Conservation (phyloP, 352 stramenopile species). For the Phytophthora sp. region DNA sequence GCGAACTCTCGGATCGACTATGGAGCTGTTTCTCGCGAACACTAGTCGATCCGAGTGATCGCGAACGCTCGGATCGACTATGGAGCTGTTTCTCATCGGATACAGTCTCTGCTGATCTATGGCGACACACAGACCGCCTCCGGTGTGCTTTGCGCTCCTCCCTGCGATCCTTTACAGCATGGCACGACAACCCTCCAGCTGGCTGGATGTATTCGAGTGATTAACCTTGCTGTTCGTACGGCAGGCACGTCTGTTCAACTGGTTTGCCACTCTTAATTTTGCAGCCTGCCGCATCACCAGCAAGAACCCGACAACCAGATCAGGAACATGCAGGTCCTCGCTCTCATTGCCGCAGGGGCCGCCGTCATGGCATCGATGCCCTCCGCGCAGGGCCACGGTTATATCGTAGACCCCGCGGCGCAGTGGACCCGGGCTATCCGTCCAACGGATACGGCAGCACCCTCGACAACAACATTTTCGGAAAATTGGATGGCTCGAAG, state of each 20-base stretch:
- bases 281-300: slow-evolving; percentile 1
- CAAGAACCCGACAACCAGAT: not conserved
- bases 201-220: not conserved
- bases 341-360: slow-evolving; percentile 32
- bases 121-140: no score
- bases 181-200: slow-evolving; percentile 1
- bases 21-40: no score
- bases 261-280: slow-evolving; percentile 28
- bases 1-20: no score
- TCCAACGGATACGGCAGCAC: slow-evolving; percentile 57
- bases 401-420: slow-evolving; percentile 53
- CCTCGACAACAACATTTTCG: slow-evolving; percentile 48
- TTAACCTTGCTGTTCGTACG: not conserved
- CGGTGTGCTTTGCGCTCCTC: slow-evolving; percentile 8
- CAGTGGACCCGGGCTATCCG: slow-evolving; percentile 43
- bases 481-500: slow-evolving; percentile 35
- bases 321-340: slow-evolving; percentile 34
- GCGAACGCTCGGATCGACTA: no score
- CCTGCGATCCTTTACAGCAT: slow-evolving; percentile 8
- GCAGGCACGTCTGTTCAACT: not conserved
- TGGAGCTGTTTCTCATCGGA: no score
- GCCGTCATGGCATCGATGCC: slow-evolving; percentile 22
- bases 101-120: no score
- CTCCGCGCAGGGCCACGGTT: slow-evolving; percentile 30
- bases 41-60: no score